Conservation (phyloP, 495 filamentous ascomycete genomes). For the Podospora bellae-mahoneyi region DNA sequence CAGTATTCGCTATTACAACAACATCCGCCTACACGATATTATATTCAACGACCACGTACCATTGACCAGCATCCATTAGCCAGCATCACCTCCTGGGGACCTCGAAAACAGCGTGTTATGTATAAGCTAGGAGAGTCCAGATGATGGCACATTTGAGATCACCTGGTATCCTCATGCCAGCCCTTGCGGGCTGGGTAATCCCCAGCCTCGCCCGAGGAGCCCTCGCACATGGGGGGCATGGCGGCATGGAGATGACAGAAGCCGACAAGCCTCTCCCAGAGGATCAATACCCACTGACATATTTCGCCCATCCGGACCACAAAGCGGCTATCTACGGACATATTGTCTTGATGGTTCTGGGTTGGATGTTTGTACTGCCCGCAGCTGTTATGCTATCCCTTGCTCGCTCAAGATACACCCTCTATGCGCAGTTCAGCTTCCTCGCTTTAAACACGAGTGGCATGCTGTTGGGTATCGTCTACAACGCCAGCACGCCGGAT, state of each 20-base stretch:
- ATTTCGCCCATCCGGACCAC: slow-evolving; percentile 70
- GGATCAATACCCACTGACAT: slow-evolving; percentile 55
- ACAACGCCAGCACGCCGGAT: slow-evolving; percentile 80
- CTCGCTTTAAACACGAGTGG: slow-evolving; percentile 67
- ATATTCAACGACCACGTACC: too few species aligned
- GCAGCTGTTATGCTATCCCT: slow-evolving; percentile 86
- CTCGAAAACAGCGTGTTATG: not conserved
- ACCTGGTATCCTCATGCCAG: slow-evolving; percentile 4
- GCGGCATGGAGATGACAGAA: slow-evolving; percentile 44
- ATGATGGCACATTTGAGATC: slow-evolving; percentile 25
- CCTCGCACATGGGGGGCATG: slow-evolving; percentile 42
- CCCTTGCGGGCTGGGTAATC: not conserved
- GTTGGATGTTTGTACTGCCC: slow-evolving; percentile 83
- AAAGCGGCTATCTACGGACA: slow-evolving; percentile 69
- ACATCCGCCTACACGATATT: too few species aligned
- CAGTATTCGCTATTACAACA: not conserved
- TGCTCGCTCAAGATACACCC: slow-evolving; percentile 69
- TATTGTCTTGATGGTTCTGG: slow-evolving; percentile 72
- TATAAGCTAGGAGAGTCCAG: not conserved
- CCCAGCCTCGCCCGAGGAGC: slow-evolving; percentile 39
- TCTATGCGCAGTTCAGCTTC: slow-evolving; percentile 74
- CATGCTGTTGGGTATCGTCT: slow-evolving; percentile 67
- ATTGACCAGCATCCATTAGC: too few species aligned
- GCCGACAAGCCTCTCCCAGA: slow-evolving; percentile 41
- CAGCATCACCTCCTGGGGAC: too few species aligned